Evolutionary conservation across 2,329 filamentous ascomycete genomes (phyloP).

Genomic region (Exserohilum turcica): DNA sequence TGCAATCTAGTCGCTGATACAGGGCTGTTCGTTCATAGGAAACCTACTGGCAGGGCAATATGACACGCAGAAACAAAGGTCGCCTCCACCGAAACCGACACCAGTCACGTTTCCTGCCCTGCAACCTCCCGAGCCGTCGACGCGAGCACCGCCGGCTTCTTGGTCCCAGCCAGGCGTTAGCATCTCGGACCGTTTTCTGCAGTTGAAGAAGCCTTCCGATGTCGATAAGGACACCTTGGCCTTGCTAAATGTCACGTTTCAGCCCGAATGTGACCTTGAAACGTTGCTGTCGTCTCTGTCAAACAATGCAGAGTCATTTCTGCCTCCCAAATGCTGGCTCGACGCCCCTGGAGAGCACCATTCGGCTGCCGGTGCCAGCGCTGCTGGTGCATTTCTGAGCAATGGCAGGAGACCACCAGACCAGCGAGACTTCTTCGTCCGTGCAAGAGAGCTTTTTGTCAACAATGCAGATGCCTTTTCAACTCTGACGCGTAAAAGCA

Average conservation of each 20-base stretch:
- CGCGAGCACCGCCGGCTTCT: conserved; percentile 29
- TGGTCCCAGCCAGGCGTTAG: conserved; percentile 49
- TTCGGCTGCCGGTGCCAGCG: conserved; percentile 29
- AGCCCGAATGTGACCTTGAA: conserved; percentile 46
- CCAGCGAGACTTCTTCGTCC: conserved; percentile 55
- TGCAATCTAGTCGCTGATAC: conserved; percentile 38
- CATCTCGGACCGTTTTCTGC: conserved; percentile 52
- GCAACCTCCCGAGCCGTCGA: conserved; percentile 43
- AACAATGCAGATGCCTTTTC: conserved; percentile 64
- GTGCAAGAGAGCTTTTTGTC: conserved; percentile 58
- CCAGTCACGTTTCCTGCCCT: conserved; percentile 59
- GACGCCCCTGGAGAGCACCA: conserved; percentile 35
- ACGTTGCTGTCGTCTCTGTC: conserved; percentile 45
- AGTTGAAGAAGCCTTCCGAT: conserved; percentile 50
- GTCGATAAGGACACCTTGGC: conserved; percentile 48
- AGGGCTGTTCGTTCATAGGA: conserved; percentile 30
- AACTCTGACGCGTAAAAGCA: conserved; percentile 58
- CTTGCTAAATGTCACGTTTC: conserved; percentile 51
- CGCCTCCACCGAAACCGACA: conserved; percentile 56
- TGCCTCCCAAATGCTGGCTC: conserved; percentile 48
- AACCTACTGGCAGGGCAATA: conserved; percentile 48
- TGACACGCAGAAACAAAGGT: conserved; percentile 49
- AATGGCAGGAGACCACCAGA: conserved; percentile 57
- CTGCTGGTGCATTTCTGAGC: conserved; percentile 45
- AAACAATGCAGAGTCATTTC: conserved; percentile 43